Base-by-base conservation (phyloP, 345 rosid species). In the Eutrema heterophyllum region DNA sequence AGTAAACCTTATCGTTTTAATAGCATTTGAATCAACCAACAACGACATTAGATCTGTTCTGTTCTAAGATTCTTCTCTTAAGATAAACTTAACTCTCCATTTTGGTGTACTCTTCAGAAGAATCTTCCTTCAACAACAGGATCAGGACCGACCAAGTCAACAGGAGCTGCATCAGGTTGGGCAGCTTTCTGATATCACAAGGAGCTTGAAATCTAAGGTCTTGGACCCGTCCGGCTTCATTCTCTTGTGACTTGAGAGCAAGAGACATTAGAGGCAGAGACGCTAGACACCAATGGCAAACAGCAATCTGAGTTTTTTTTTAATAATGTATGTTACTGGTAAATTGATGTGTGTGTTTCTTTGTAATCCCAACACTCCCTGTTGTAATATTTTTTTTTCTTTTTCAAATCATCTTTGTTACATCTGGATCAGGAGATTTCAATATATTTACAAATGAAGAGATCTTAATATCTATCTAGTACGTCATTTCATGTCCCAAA, bases 131-230 rank as follows among this genome's bases (percentile, higher is more conserved):
- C 96, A 16, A 68, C 92, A 3, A 51, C 83, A 6, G 72, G 83
- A 18, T 66, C 97, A 12, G 96, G 85, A 62, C 71, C 86, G 16
- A 58, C 75, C 52, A 91, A 84, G 74, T 81, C 85, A 2, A 53
- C 91, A 46, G 92, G 94, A 63, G 44, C 89, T 74, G 92, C 94
- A 60, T 86, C 99, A 30, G 99, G 98, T 68, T 96, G 99, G 99
- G 97, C 99, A 6, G 99, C 97, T 68, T 96, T 96, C 79, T 96
- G 71, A 83, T 21, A 21, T 69, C 35, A 9, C 90, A 46, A 86
- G 0, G 88, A 88, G 66, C 88, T 79, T 77, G 84, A 86, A 86
- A 89, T 94, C 75, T 76, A 91, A 90, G 97, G 88, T 68, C 48
- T n/a, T 77, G 65, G 13, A 69, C 43, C 12, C 7, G 79, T 76